Evolutionary conservation across 2,329 filamentous ascomycete species (phyloP), one percentile per base, ranked within the genome.

Genomic region (Talaromyces sp.): DNA sequence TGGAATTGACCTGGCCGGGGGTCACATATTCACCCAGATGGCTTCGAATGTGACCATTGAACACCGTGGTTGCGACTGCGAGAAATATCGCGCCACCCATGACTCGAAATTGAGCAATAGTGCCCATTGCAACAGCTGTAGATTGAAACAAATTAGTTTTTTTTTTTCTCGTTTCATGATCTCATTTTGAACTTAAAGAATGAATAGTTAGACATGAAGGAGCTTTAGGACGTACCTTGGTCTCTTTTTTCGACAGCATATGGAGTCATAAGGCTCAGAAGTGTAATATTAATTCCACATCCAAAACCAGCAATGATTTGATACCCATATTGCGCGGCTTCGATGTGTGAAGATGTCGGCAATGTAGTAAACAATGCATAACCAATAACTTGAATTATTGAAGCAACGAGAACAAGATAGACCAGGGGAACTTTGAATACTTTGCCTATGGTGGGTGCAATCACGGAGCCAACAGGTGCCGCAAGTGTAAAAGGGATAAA

Each of bases 231-330:
- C 50, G 31, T 36, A 53, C 50, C 35, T 36, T 48, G 10, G 19
- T 56, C 41, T 40, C 43, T 25, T 13, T 40, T 35, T 19, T 56
- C 54, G 5, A 36, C 33, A 11, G 54, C 43, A 22, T 50, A 50
- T 19, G 54, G 54, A 25, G 54, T 50, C 28, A 50, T 50, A 21
- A 56, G 25, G n/a, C 22, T 50, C 9, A 56, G 10, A 28, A 56
- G 28, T 6, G 31, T 21, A 19, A 21, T 48, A 10, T 22, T 50
- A 11, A 74, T 63, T 3, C 71, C 74, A 55, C 75, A 71, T 2
- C 74, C 73, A 19, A 73, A 67, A 11, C 72, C 74, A 61, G 73
- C 68, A 10, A 76, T 61, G 2, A 67, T 66, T 54, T 75, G 63
- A 43, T 70, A 75, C 10, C 69, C 72, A 55, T 72, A 73, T 41